A percentile compares a stretch with the other conserved stretches of the same genome.
Conservation (phyloP, 805 yeast species). For the Candida orba region DNA sequence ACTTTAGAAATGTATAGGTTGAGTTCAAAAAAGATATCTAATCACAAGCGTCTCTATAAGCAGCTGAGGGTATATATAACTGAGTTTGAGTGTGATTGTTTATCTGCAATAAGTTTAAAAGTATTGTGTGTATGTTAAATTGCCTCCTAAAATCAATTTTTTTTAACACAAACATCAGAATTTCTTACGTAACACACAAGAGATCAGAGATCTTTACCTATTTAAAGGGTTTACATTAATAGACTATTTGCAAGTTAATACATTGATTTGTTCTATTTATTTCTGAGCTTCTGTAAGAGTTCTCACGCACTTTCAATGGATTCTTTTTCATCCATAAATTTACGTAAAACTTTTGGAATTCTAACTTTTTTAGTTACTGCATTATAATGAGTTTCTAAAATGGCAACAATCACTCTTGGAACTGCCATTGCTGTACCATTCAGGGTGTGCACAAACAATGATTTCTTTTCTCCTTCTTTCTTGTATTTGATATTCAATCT, state of each 20-base stretch:
- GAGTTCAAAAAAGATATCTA: no score
- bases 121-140: no score
- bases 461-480: slow-evolving; percentile 26
- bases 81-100: no score
- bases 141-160: no score
- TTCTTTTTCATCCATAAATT: slow-evolving; percentile 60
- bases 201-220: background rate
- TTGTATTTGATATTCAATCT: slow-evolving; percentile 64
- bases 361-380: slow-evolving; percentile 41
- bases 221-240: background rate
- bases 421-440: slow-evolving; percentile 96
- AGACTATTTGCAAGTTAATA: background rate
- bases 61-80: no score
- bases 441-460: slow-evolving; percentile 64
- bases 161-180: no score
- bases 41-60: no score
- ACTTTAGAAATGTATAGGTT: no score
- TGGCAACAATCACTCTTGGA: slow-evolving; percentile 83
- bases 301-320: slow-evolving; percentile 8
- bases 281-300: background rate
- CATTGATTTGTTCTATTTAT: background rate
- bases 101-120: no score
- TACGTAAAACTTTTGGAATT: slow-evolving; percentile 63
- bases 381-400: slow-evolving; percentile 81
- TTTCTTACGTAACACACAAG: background rate